Conservation (phyloP, 495 filamentous ascomycete genomes). For the Neurospora pannonica region DNA sequence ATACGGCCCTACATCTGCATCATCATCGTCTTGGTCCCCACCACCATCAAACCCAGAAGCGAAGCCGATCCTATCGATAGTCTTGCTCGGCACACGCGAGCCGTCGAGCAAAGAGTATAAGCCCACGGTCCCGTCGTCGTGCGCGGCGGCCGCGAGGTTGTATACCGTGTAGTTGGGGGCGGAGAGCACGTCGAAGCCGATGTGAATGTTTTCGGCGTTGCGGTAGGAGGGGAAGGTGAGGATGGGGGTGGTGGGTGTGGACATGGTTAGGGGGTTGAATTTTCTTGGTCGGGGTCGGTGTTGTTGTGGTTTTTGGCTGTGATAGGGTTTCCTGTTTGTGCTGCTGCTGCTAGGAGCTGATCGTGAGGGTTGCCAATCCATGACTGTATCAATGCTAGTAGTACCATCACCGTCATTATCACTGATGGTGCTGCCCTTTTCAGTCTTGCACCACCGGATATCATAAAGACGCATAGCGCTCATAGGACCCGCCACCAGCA, state of each 20-base stretch:
- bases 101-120: conserved; percentile 32
- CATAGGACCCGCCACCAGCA: conserved; percentile 29
- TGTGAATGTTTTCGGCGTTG: conserved; percentile 23
- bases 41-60: not conserved
- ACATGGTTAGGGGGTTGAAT: not conserved
- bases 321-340: not conserved
- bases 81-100: conserved; percentile 12
- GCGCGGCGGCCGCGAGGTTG: conserved; percentile 32
- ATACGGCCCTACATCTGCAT: conserved; percentile 2
- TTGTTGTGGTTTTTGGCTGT: too few relatives aligned
- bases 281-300: not conserved
- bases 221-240: conserved; percentile 26
- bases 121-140: conserved; percentile 30
- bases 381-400: not conserved
- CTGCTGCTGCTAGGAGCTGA: not conserved
- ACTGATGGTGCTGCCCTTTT: not conserved
- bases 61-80: conserved; percentile 1
- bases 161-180: conserved; percentile 3
- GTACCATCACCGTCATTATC: not conserved
- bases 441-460: conserved; percentile 12
- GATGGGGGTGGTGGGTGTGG: conserved; percentile 14
- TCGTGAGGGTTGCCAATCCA: not conserved
- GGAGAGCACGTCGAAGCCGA: conserved; percentile 28
- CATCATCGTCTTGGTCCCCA: conserved; percentile 2
- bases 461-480: conserved; percentile 32